Evolutionary conservation across 2,329 filamentous ascomycete species (phyloP), one percentile per base, ranked within the genome.

Genomic region (Stagonosporopsis cucurbitacearum): DNA sequence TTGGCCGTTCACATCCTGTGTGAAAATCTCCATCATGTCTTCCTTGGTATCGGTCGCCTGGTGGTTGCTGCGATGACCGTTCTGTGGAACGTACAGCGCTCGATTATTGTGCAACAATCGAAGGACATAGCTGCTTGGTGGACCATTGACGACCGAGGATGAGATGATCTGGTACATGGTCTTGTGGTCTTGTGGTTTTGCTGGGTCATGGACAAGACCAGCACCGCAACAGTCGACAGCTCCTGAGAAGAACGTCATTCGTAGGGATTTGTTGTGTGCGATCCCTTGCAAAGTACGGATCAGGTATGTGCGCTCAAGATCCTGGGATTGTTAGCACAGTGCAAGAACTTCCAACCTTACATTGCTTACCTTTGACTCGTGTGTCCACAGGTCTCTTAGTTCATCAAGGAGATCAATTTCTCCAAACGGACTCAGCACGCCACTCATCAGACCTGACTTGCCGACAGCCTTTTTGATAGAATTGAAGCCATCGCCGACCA

Each of bases 21-120:
- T 92, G 84, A 99, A 99, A 64, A 99, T 96, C 80, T 99, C 95
- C 90, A 99, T 96, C 95, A 99, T 99, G 78, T 99, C 95, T 76
- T 99, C 95, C 77, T 99, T 98, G 42, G 95, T 99, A 74, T 99
- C 95, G 1, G 88, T 89, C 1, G 89, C 88, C 62, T 86, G 85
- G 53, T 92, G 87, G 1, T 83, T 82, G 57, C 81, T 84, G 61
- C 86, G 81, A 64, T 88, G 85, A n/a, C 94, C 94, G 75, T 99
- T 99, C 50, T 85, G 83, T 0, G 95, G 95, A 50, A 99, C 84
- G 75, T 97, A 99, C 25, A 98, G 86, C 33, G 90, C 86, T 76
- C 94, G 95, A 79, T 93, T 94, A 81, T 90, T 95, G 81, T 98
- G 92, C n/a, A 99, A 87, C 70, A 99, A 85, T 75, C 96, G 96